Base-by-base conservation (phyloP, 306 rosid genomes). In the Quercus mongolica region DNA sequence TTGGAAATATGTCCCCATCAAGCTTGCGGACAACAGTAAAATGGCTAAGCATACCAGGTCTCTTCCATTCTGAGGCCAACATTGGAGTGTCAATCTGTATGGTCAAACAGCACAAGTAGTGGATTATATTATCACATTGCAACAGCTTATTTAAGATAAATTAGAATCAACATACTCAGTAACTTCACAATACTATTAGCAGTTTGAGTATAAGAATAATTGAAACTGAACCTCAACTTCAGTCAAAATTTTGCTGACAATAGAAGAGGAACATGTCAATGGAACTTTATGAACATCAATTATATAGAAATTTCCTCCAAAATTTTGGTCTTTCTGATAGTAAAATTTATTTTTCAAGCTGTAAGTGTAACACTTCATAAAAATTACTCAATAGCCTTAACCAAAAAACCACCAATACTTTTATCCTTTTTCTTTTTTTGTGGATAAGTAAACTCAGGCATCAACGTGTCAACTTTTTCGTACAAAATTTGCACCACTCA, bases 11-110 rank as follows among this genome's bases (percentile, higher is more conserved):
- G 81, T 83, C 83, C 69, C 98, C 98, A 75, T 93, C 97, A 83
- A 91, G 94, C 85, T 91, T 93, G 76, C 97, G 96, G 80, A 95
- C 85, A 75, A 95, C 94, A 65, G 99, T 93, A 88, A 95, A 93
- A 90, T 90, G 98, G 75, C 87, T 90, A 78, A 93, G 91, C 92
- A 89, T 89, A 78, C 92, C 91, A 63, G 93, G 92, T 79, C 85
- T 88, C 81, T 79, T 90, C 97, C 99, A 93, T 85, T 95, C 98
- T 56, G 98, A 89, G 75, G 97, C 89, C 90, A 90, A 78, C 97
- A 93, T 92, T 21, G 99, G 99, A 77, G 92, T 87, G 80, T 95
- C 98, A 79, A 95, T 93, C 98, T 95, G 90, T 86, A 84, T 79
- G 46, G 69, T 76, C 87, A 85, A 73, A 77, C 74, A 84, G 70